phyloP scores from a whole-genome alignment of 768 basidiomycete species.

The Panaeolus cyanescens region DNA sequence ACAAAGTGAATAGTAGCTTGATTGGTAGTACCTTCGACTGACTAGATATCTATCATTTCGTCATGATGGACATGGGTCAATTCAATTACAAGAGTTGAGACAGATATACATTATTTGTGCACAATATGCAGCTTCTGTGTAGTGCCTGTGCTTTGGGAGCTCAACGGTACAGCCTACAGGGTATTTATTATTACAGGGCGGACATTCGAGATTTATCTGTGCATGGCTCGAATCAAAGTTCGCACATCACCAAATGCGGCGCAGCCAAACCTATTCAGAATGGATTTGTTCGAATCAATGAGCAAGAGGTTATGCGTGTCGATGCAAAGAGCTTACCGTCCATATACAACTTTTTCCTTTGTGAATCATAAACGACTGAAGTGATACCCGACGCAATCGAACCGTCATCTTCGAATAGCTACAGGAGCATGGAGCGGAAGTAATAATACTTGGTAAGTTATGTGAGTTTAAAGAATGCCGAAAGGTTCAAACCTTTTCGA shows the following conservation, averaged over 20 bases:
- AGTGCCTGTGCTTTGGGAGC: too few relatives aligned
- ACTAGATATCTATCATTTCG: too few relatives aligned
- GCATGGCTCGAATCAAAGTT: conserved; percentile 16
- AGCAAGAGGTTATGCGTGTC: neutral
- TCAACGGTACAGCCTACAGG: too few relatives aligned
- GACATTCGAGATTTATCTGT: neutral
- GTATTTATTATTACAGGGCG: too few relatives aligned
- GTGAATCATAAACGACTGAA: conserved; percentile 54
- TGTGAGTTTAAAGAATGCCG: neutral
- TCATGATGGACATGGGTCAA: too few relatives aligned
- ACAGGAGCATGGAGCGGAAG: too few relatives aligned
- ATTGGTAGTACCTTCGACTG: too few relatives aligned
- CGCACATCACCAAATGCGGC: conserved; percentile 31
- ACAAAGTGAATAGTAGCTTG: too few relatives aligned
- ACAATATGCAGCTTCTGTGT: too few relatives aligned
- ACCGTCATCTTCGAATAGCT: conserved; percentile 75
- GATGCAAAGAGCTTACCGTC: conserved; percentile 44
- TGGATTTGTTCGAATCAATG: neutral
- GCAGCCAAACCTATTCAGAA: conserved; percentile 29
- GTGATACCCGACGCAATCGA: conserved; percentile 57
- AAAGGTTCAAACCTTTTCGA: conserved; percentile 50
- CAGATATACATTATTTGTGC: too few relatives aligned
- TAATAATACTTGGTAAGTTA: too few relatives aligned
- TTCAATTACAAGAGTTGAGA: too few relatives aligned
- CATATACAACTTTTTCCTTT: conserved; percentile 55